phyloP scores from a whole-genome alignment of 371 early-diverging fungal genomes.

The Apophysomyces sp. region DNA sequence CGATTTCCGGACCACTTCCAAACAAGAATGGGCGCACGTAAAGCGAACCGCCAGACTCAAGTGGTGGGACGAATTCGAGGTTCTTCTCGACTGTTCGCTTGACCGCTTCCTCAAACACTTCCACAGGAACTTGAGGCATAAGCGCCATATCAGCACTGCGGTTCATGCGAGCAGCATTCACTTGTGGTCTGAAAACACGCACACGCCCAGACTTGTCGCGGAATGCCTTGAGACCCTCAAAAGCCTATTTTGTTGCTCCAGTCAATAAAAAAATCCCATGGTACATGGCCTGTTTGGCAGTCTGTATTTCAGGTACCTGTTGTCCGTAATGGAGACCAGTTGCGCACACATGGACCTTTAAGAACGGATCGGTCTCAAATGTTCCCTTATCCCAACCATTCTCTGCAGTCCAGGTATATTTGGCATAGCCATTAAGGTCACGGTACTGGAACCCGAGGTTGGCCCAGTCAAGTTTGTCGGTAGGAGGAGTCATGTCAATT shows the following conservation, averaged over 20 bases:
- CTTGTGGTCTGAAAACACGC: constrained; percentile 74
- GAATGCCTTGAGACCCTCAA: constrained; percentile 87
- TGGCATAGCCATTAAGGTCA: constrained; percentile 63
- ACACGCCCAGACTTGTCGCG: constrained; percentile 70
- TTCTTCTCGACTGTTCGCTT: constrained; percentile 61
- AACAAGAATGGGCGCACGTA: constrained; percentile 74
- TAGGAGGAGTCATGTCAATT: constrained; percentile 22
- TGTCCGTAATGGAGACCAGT: constrained; percentile 77
- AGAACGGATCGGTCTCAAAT: constrained; percentile 48
- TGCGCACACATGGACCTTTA: constrained; percentile 54
- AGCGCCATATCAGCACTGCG: constrained; percentile 54
- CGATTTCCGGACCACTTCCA: constrained; percentile 72
- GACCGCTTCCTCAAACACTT: constrained; percentile 68
- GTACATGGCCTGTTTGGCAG: not conserved
- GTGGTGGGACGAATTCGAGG: constrained; percentile 73
- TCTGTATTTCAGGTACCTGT: constrained; percentile 38
- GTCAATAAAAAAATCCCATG: not conserved
- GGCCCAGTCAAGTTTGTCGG: constrained; percentile 61
- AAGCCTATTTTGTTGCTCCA: no score
- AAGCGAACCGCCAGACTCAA: constrained; percentile 61
- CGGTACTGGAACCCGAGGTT: constrained; percentile 71
- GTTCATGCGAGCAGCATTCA: constrained; percentile 69
- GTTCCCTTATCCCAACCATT: constrained; percentile 66
- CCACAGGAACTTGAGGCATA: constrained; percentile 68
- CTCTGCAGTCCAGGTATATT: constrained; percentile 62